Evolutionary conservation across 441 rosid genomes (phyloP).

Genomic region (Geranium incanum): DNA sequence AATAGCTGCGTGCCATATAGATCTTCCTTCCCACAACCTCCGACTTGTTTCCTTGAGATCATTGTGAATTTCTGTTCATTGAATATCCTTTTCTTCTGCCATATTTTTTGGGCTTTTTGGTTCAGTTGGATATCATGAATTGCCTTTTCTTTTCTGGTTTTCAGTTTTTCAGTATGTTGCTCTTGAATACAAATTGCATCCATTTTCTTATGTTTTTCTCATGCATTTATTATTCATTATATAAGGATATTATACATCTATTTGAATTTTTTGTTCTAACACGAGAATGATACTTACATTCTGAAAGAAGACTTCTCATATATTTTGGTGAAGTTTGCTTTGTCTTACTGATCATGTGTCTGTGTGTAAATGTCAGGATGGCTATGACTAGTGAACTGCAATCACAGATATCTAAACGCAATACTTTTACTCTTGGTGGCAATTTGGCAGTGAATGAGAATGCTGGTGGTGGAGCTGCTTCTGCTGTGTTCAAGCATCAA

Average conservation of each 20-base stretch:
- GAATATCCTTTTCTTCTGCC: neutral
- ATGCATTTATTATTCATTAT: neutral
- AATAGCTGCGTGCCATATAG: neutral
- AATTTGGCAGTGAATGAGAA: slow-evolving; percentile 62
- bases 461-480: slow-evolving; percentile 68
- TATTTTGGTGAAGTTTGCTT: slow-evolving; percentile 7
- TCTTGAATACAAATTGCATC: neutral
- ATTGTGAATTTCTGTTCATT: neutral
- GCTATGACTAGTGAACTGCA: slow-evolving; percentile 78
- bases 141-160: neutral
- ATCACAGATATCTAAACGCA: slow-evolving; percentile 63
- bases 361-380: slow-evolving; percentile 49
- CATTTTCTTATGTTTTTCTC: neutral
- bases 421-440: slow-evolving; percentile 59
- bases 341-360: slow-evolving; percentile 19
- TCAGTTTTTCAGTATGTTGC: neutral
- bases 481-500: slow-evolving; percentile 57
- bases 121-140: neutral
- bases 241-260: neutral
- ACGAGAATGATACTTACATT: neutral
- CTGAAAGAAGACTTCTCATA: neutral
- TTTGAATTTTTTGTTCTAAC: neutral
- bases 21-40: neutral
- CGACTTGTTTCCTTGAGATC: neutral
- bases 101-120: neutral